Base-by-base conservation (phyloP, 169 alveolate species). In the Sarcocystis neurona region DNA sequence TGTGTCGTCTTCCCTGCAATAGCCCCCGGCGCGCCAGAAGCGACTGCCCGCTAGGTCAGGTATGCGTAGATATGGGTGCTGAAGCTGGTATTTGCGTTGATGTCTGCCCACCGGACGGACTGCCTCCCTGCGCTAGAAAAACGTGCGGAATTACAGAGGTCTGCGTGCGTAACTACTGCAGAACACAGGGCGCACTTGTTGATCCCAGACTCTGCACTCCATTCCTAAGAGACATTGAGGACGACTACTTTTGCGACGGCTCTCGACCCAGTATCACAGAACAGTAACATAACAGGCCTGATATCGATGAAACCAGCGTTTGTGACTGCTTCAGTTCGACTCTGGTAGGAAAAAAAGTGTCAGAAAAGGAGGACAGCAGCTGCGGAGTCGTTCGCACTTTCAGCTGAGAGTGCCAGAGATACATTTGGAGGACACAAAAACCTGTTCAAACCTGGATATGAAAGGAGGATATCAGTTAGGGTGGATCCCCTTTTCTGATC, bases 121-220 rank as follows among this genome's bases (percentile, higher is more conserved):
- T 30, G 4, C 75, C 75, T 15, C 75, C 75, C 4, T 63, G 75
- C n/a, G 75, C 27, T n/a, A 15, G 75, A 4, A 43, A 30, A 6
- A 1, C 75, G 4, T 63, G 75, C n/a, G 43, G 43, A 1, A 18
- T n/a, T 63, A 37, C 32, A 1, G 27, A 63, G 75, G 8, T 3
- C 43, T 63, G 75, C 43, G 6, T 41, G 32, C 1, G 75, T 12
- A 63, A 63, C 75, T 63, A 43, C 46, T 63, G 75, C 12, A 15
- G 75, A 63, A 63, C 75, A 30, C 75, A 63, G 75, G 75, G 75
- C 43, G 75, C 75, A 1, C 32, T 63, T 5, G 44, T 63, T 18
- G 75, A 63, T n/a, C 75, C 75, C 75, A 15, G 18, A 63, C 75
- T 63, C n/a, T 63, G 75, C 12, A 43, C 32, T 37, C 75, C 75